A percentile compares a stretch with the other conserved stretches of the same genome.
phyloP scores from a whole-genome alignment of 2,329 filamentous ascomycete genomes.

The Nigrospora osmanthi region DNA sequence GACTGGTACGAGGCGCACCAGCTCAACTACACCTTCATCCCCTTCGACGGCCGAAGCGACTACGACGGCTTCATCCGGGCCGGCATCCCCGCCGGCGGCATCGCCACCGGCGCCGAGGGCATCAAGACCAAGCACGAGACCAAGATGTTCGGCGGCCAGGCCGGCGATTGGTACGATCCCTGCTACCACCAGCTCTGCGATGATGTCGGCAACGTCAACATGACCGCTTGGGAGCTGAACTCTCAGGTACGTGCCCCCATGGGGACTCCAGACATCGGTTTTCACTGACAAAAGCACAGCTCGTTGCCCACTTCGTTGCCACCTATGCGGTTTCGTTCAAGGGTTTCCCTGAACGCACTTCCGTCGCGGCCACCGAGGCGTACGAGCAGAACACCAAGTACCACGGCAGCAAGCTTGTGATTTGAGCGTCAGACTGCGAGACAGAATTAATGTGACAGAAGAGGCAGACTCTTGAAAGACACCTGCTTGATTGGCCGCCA shows the following conservation, averaged over 20 bases:
- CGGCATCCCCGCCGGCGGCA: slow-evolving; percentile 66
- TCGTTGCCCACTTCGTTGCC: slow-evolving; percentile 67
- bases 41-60: slow-evolving; percentile 73
- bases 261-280: neutral
- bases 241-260: slow-evolving; percentile 40
- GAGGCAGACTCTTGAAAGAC: too few species aligned
- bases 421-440: slow-evolving; percentile 22
- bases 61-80: slow-evolving; percentile 70
- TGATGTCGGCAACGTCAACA: slow-evolving; percentile 47
- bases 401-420: slow-evolving; percentile 38
- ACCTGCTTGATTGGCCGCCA: too few species aligned
- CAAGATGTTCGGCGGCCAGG: slow-evolving; percentile 61
- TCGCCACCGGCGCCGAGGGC: slow-evolving; percentile 71
- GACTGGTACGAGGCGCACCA: slow-evolving; percentile 57
- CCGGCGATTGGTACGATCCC: slow-evolving; percentile 50
- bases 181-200: slow-evolving; percentile 59
- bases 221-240: slow-evolving; percentile 53
- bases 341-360: slow-evolving; percentile 50
- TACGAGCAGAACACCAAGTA: slow-evolving; percentile 35
- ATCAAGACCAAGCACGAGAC: slow-evolving; percentile 64
- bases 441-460: too few species aligned
- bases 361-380: slow-evolving; percentile 14
- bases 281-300: slow-evolving; percentile 23
- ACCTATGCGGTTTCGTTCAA: slow-evolving; percentile 60
- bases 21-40: slow-evolving; percentile 60